phyloP scores from a whole-genome alignment of 2,329 filamentous ascomycete genomes.

The Calonectria hawksworthii region DNA sequence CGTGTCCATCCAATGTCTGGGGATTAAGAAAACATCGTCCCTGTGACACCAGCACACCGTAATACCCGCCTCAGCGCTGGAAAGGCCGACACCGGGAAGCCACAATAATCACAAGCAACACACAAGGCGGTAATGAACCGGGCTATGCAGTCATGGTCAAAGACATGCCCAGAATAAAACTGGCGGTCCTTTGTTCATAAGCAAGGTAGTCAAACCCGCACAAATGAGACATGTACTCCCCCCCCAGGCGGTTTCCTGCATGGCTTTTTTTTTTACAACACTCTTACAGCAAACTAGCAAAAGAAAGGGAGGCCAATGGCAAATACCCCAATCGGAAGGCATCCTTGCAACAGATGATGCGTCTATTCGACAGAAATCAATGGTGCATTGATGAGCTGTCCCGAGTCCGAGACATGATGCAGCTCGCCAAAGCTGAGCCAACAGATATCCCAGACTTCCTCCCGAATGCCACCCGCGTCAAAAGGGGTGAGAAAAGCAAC shows the following conservation, averaged over 20 bases:
- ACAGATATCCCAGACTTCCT: background rate
- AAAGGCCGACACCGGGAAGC: background rate
- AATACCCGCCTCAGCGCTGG: background rate
- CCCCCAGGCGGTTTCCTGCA: background rate
- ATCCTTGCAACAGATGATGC: background rate
- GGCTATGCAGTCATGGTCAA: background rate
- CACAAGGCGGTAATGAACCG: background rate
- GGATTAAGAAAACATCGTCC: background rate
- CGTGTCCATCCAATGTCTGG: background rate
- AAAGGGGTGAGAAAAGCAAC: background rate
- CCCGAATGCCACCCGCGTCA: background rate
- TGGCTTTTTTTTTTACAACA: background rate
- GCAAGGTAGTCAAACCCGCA: background rate
- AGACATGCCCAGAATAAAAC: background rate
- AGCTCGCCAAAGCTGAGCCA: background rate
- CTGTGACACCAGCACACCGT: background rate
- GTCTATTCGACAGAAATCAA: background rate
- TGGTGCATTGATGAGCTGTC: background rate
- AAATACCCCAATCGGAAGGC: background rate
- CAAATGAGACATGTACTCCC: background rate
- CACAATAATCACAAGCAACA: background rate
- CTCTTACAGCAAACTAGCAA: background rate
- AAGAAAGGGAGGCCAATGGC: background rate
- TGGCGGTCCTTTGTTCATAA: background rate
- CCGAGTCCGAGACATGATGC: background rate